Conservation (phyloP, 2,329 filamentous ascomycete species). For the Cladosporium sp. region DNA sequence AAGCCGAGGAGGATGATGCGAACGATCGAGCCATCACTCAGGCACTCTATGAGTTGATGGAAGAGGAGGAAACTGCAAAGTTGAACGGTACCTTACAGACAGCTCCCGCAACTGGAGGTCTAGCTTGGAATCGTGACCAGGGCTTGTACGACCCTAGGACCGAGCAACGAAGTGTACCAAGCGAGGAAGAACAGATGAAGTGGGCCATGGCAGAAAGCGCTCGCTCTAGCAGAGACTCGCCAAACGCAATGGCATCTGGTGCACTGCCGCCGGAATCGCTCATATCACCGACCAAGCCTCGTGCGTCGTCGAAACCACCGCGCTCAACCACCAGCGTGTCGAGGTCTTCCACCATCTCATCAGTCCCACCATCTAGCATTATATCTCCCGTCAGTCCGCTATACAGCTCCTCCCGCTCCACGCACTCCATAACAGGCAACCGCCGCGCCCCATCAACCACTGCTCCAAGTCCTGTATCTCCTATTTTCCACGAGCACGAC, state of each 20-base stretch:
- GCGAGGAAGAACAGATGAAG: constrained; percentile 34
- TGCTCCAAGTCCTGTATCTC: constrained; percentile 7
- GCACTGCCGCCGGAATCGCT: constrained; percentile 8
- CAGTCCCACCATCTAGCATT: background rate
- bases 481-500: constrained; percentile 11
- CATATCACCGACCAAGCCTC: constrained; percentile 15
- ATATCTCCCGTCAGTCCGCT: constrained; percentile 9
- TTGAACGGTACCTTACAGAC: constrained; percentile 53
- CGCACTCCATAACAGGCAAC: background rate
- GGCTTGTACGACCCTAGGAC: constrained; percentile 30
- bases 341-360: background rate
- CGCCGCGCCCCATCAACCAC: background rate
- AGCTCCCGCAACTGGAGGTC: constrained; percentile 47
- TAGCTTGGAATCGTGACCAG: constrained; percentile 34
- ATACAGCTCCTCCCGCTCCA: background rate
- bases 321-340: background rate
- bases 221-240: background rate
- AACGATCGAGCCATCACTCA: constrained; percentile 84
- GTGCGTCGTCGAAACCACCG: background rate
- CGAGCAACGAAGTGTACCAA: constrained; percentile 14
- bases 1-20: constrained; percentile 82
- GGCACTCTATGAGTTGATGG: constrained; percentile 79
- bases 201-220: constrained; percentile 34
- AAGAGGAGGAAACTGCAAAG: constrained; percentile 63
- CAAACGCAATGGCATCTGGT: background rate